phyloP scores from a whole-genome alignment of 202 grass and related monocot genomes.

The Elaeis oleifera region DNA sequence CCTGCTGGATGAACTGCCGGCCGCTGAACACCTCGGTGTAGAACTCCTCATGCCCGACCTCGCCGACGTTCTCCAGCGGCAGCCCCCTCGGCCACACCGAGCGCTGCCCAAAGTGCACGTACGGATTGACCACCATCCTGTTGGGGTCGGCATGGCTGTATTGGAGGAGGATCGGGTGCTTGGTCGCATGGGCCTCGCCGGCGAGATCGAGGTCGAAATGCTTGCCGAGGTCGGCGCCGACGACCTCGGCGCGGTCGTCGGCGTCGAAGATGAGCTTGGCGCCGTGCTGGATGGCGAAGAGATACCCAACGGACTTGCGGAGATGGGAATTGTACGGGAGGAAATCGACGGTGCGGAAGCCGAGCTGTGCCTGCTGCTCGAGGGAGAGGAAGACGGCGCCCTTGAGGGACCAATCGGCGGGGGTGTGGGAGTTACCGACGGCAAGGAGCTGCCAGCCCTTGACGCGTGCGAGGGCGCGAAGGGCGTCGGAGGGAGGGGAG shows the following conservation, averaged over 20 bases:
- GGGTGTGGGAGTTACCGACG: conserved; percentile 74
- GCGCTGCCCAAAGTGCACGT: conserved; percentile 91
- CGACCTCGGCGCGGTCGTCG: conserved; percentile 78
- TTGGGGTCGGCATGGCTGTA: conserved; percentile 90
- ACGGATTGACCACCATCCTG: conserved; percentile 86
- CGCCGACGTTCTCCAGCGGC: conserved; percentile 74
- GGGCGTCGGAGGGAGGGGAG: conserved; percentile 42
- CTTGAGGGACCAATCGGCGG: conserved; percentile 67
- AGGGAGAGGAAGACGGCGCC: conserved; percentile 92
- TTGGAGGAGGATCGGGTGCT: conserved; percentile 72
- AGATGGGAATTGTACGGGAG: conserved; percentile 74
- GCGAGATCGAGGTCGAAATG: conserved; percentile 79
- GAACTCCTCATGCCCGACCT: conserved; percentile 83
- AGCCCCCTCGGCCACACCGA: conserved; percentile 92
- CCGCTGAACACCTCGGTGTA: conserved; percentile 89
- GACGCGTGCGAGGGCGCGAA: conserved; percentile 53
- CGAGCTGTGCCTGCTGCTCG: conserved; percentile 74
- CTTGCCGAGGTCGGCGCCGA: conserved; percentile 56
- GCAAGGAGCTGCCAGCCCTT: conserved; percentile 90
- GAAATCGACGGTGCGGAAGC: conserved; percentile 85
- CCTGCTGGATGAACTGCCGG: conserved; percentile 94
- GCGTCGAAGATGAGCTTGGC: conserved; percentile 85
- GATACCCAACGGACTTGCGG: conserved; percentile 81
- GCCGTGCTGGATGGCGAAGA: conserved; percentile 91
- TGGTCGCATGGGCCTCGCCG: conserved; percentile 37